Evolutionary conservation across 345 rosid genomes (phyloP), one percentile per base, ranked within the genome.

Genomic region (Mercurialis annua): DNA sequence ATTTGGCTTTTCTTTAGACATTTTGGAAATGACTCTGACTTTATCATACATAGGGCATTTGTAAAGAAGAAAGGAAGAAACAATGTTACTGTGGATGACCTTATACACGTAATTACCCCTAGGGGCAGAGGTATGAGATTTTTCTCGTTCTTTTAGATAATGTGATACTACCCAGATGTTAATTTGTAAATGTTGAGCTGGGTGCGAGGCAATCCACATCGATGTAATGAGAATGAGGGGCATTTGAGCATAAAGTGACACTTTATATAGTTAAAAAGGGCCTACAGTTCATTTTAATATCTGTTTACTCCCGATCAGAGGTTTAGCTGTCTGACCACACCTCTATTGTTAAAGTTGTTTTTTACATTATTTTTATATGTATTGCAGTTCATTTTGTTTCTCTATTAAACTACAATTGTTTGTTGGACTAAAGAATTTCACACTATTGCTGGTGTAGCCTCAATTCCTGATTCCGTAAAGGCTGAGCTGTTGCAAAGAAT

Each of bases 81-180:
- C 71, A 85, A 85, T 65, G 90, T 90, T 15, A 86, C 88, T 11
- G 84, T 90, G 23, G 98, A 92, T 77, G 96, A 90, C 64, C 90
- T 92, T 33, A 81, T 90, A 24, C 83, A 85, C 68, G 84, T 81
- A 24, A 86, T 92, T 50, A 86, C 95, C 23, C 92, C 95, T 1
- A 85, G 84, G 80, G 97, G 95, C 75, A 87, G 98, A 88, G 95
- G 98, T 88, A 7, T 23, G 59, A 16, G 9, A 23, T 66, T 42
- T 14, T 14, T 54, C 27, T 55, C 36, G 17, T 47, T 29, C 14
- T 20, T 40, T 38, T 6, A 3, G n/a, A 62, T 33, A 21, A 49
- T 50, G 16, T 62, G 26, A 8, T 44, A 24, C 16, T 34, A 11
- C 18, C 26, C 16, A 24, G 36, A 34, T 16, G 26, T 51, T 60